Evolutionary conservation across 1,284 basidiomycete genomes (phyloP).

Genomic region (Malassezia restricta): DNA sequence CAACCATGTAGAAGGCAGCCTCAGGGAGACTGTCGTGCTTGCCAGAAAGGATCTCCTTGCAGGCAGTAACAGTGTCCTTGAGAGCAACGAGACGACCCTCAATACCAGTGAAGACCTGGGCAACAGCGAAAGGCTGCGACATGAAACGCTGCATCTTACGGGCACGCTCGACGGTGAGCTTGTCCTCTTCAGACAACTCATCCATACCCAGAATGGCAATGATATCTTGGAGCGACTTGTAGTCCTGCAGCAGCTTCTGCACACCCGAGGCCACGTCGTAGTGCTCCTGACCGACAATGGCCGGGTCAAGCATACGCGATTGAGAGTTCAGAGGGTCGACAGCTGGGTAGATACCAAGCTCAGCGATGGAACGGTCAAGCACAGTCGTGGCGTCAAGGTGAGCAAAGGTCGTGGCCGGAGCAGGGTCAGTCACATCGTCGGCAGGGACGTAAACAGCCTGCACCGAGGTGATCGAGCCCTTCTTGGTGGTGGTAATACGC

Average conservation of each 20-base stretch:
- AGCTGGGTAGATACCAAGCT: slow-evolving; percentile 99
- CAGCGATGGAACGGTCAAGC: slow-evolving; percentile 95
- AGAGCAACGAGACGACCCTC: slow-evolving; percentile 81
- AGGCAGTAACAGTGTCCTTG: slow-evolving; percentile 45
- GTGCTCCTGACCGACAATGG: slow-evolving; percentile 84
- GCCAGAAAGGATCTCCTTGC: slow-evolving; percentile 73
- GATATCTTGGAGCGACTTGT: slow-evolving; percentile 89
- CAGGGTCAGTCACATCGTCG: slow-evolving; percentile 99
- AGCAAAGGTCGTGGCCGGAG: slow-evolving; percentile 96
- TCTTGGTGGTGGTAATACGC: slow-evolving; percentile 99
- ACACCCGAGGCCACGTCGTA: slow-evolving; percentile 88
- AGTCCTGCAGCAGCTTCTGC: slow-evolving; percentile 97
- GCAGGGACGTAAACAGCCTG: slow-evolving; percentile 99
- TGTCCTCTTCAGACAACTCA: slow-evolving; percentile 98
- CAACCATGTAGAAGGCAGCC: slow-evolving; percentile 55
- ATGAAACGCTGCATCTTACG: slow-evolving; percentile 68
- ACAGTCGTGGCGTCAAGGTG: slow-evolving; percentile 99
- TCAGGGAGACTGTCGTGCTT: slow-evolving; percentile 78
- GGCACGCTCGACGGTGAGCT: slow-evolving; percentile 72
- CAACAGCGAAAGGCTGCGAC: slow-evolving; percentile 99
- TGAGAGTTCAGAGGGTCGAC: slow-evolving; percentile 99
- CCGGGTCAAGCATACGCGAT: slow-evolving; percentile 97
- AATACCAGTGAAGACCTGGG: slow-evolving; percentile 97
- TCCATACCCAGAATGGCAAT: slow-evolving; percentile 93
- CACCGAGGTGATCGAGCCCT: slow-evolving; percentile 98